Conservation (phyloP, 106 monocot species). For the Amphibolis antarctica region DNA sequence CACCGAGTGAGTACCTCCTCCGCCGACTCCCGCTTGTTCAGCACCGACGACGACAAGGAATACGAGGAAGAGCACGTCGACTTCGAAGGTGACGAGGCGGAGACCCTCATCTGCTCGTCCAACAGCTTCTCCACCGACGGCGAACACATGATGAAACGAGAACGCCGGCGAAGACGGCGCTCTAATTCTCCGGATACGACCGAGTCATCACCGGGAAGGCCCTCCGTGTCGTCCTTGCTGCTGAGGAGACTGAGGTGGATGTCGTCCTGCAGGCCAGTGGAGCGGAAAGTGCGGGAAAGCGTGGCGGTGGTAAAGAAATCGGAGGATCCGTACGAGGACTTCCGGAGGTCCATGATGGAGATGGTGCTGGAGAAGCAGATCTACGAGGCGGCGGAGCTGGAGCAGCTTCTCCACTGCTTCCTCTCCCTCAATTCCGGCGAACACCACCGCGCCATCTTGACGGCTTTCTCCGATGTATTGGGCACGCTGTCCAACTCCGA, state of each 20-base stretch:
- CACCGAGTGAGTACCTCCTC: conserved; percentile 26
- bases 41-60: conserved; percentile 33
- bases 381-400: conserved; percentile 49
- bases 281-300: conserved; percentile 28
- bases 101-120: conserved; percentile 11
- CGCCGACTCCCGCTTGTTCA: conserved; percentile 32
- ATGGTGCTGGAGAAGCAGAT: conserved; percentile 80
- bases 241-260: conserved; percentile 1
- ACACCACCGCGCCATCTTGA: conserved; percentile 51
- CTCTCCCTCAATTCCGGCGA: conserved; percentile 49
- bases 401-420: conserved; percentile 63
- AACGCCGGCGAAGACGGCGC: not conserved
- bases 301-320: conserved; percentile 79
- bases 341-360: conserved; percentile 78
- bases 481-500: too few relatives aligned
- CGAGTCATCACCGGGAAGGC: not conserved
- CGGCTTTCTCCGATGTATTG: conserved; percentile 45
- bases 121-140: conserved; percentile 3
- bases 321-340: conserved; percentile 57
- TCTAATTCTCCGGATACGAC: not conserved
- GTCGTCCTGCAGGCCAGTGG: conserved; percentile 4
- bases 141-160: not conserved
- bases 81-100: conserved; percentile 12
- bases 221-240: conserved; percentile 4
- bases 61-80: conserved; percentile 6